Evolutionary conservation across 345 rosid species (phyloP).

Genomic region (Eucalyptus shirleyi): DNA sequence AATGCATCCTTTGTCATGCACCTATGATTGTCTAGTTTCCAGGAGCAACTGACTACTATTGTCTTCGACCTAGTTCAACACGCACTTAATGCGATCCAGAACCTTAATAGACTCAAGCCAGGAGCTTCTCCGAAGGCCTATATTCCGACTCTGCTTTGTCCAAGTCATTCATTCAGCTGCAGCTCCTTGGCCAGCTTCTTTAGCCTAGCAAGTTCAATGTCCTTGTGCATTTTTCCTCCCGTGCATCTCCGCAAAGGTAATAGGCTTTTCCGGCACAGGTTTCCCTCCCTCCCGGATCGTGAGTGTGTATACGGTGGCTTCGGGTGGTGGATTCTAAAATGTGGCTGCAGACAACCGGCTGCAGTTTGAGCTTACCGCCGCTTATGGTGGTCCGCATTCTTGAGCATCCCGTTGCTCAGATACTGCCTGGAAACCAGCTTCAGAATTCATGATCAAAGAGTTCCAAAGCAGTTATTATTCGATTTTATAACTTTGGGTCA

Average conservation of each 20-base stretch:
- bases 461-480: not conserved
- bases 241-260: constrained; percentile 65
- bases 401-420: constrained; percentile 71
- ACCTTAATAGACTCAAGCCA: constrained; percentile 20
- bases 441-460: not conserved
- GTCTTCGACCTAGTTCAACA: not conserved
- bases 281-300: constrained; percentile 56
- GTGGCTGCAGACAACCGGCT: constrained; percentile 68
- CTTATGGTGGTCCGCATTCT: constrained; percentile 68
- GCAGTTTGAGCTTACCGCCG: constrained; percentile 63
- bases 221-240: constrained; percentile 69
- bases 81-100: not conserved
- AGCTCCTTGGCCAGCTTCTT: constrained; percentile 66
- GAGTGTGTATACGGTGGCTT: constrained; percentile 51
- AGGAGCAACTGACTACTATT: no score
- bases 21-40: not conserved
- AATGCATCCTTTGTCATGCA: not conserved
- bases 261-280: constrained; percentile 45
- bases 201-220: constrained; percentile 54
- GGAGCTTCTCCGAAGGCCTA: constrained; percentile 36
- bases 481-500: not conserved
- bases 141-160: constrained; percentile 10
- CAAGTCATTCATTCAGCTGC: not conserved
- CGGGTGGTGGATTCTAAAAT: constrained; percentile 70
- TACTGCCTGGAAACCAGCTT: constrained; percentile 22